These are phyloP conservation scores for Penicillium corylophilum DNA, from an alignment of 2,329 filamentous ascomycete genomes.

Conservation along the genomic window DNA sequence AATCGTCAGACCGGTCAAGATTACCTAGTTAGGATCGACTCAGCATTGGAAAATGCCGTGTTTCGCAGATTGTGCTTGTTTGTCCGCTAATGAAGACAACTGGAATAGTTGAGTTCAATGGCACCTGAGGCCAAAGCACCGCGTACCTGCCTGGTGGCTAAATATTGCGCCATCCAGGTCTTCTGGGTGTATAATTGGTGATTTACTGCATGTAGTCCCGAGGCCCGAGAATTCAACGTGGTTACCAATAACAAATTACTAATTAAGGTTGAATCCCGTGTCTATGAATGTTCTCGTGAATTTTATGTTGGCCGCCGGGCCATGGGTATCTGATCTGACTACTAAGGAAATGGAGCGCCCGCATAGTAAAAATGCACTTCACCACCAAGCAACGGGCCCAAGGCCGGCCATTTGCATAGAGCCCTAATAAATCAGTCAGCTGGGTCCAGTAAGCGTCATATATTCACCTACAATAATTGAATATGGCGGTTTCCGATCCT, in stretches of 20 bases:
- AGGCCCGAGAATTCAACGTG: neutral
- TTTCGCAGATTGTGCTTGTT: neutral
- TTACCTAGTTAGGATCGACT: neutral
- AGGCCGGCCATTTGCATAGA: constrained; percentile 49
- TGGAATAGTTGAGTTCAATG: no score
- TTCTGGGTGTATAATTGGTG: neutral
- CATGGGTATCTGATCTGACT: constrained; percentile 26
- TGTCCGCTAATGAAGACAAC: neutral
- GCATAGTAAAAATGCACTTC: constrained; percentile 10
- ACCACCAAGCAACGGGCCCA: constrained; percentile 50
- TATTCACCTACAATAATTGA: constrained; percentile 44
- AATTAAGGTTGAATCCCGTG: neutral
- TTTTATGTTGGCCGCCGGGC: constrained; percentile 10
- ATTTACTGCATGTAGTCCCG: neutral
- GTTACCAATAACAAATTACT: neutral
- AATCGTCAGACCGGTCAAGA: neutral
- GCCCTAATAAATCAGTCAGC: constrained; percentile 31
- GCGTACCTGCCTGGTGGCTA: neutral
- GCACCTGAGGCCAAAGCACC: no score
- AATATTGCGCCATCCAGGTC: neutral
- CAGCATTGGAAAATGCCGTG: neutral
- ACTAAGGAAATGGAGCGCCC: constrained; percentile 13
- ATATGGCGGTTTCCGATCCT: constrained; percentile 59
- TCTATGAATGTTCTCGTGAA: constrained; percentile 11
- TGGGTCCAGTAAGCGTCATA: constrained; percentile 17